Evolutionary conservation across 2,329 filamentous ascomycete species (phyloP), one percentile per base, ranked within the genome.

Genomic region (Aspergillus costaricaensis): DNA sequence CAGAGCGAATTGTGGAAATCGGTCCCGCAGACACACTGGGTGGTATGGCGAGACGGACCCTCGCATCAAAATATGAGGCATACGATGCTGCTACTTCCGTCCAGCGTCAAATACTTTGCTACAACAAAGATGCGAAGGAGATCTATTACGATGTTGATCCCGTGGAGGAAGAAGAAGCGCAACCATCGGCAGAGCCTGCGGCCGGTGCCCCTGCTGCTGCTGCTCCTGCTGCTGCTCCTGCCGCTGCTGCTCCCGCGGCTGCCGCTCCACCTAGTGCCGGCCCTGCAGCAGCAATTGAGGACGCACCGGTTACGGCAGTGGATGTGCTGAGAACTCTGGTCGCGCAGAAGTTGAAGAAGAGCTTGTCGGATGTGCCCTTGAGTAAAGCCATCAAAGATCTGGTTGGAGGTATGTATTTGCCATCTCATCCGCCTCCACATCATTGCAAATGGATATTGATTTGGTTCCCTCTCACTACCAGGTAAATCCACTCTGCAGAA

Each of bases 61-160:
- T 99, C 64, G 92, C 93, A 62, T 93, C 92, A 75, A 98, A 98
- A 81, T 99, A 98, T 79, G 95, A 99, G 83, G 93, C 94, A 65
- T 96, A 97, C 80, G 95, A 99, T 80, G 95, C 95, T 59, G 95
- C 95, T 63, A 94, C 94, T 73, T 97, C 94, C 7, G 89, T 98
- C 47, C 93, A 97, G 81, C 88, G 95, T 76, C 94, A 98, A 79
- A 97, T 99, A 76, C 86, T 99, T 59, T 98, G 95, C 84, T 99
- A 98, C 83, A 98, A 96, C 84, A 99, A 99, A 80, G 95, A 99
- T 74, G 91, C 92, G 59, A 98, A 97, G 78, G 95, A 99, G 79
- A 99, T 99, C 67, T 99, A 99, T 83, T 99, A 99, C 79, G 94
- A 97, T 75, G 93, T 96, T 48, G 95, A 99, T 73, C 95, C 95